Conservation (phyloP, 1,139 yeast genomes). For the Scheffersomyces segobiensis region DNA sequence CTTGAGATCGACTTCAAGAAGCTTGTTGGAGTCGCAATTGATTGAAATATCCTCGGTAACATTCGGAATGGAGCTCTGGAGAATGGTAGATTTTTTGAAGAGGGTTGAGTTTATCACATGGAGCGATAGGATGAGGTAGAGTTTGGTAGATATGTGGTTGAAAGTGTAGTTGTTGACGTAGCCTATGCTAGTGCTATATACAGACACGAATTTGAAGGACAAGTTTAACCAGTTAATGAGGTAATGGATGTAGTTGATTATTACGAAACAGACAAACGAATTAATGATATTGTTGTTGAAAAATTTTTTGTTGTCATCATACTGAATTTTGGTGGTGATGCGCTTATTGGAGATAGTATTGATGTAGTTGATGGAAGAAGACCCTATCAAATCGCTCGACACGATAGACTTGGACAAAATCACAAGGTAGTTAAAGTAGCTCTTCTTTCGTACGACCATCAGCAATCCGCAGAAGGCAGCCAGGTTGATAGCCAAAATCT, state of each 20-base stretch:
- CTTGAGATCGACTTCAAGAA: conserved; percentile 12
- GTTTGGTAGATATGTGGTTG: conserved; percentile 25
- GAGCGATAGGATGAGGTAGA: conserved; percentile 41
- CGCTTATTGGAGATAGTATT: conserved; percentile 12
- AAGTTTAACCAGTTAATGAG: conserved; percentile 16
- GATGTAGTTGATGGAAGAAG: conserved; percentile 25
- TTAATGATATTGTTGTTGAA: conserved; percentile 24
- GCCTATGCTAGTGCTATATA: conserved; percentile 9
- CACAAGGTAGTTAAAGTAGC: conserved; percentile 38
- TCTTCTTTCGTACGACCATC: conserved; percentile 29
- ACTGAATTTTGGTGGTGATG: conserved; percentile 11
- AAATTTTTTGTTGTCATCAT: conserved; percentile 16
- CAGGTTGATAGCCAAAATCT: conserved; percentile 26
- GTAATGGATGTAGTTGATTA: conserved; percentile 32
- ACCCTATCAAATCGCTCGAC: conserved; percentile 52
- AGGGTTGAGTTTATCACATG: conserved; percentile 43
- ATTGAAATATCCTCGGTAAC: conserved; percentile 12
- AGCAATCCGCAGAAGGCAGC: conserved; percentile 30
- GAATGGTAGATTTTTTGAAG: conserved; percentile 15
- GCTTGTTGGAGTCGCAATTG: conserved; percentile 15
- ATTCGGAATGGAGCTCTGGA: conserved; percentile 11
- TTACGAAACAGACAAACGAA: conserved; percentile 28
- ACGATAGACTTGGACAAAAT: conserved; percentile 51
- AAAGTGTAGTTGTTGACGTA: conserved; percentile 12
- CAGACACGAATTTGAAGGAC: conserved; percentile 10